A percentile compares a stretch with the other conserved stretches of the same genome.
These are phyloP conservation scores for Adenanthera pavonina DNA, from an alignment of 306 rosid species.

Conservation along the genomic window DNA sequence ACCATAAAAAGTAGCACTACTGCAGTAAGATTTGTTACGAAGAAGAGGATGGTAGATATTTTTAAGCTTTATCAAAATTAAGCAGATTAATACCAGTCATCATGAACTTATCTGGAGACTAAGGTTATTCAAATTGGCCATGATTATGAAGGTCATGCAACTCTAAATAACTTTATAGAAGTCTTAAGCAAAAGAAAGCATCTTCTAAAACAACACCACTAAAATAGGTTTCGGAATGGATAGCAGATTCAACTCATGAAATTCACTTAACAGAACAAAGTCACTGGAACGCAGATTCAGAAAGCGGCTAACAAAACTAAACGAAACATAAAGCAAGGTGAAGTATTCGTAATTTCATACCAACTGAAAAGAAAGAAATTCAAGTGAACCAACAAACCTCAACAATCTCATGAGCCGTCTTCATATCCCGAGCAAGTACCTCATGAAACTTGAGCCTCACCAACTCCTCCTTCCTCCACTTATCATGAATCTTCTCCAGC, in stretches of 20 bases:
- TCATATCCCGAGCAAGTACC: constrained; percentile 82
- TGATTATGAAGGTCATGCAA: background rate
- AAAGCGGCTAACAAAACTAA: background rate
- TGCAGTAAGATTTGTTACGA: background rate
- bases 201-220: background rate
- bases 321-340: constrained; percentile 4
- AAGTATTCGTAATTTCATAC: background rate
- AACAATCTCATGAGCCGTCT: constrained; percentile 82
- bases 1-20: background rate
- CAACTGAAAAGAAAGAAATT: background rate
- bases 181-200: background rate
- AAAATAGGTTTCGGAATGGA: background rate
- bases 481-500: constrained; percentile 73
- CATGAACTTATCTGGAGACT: background rate
- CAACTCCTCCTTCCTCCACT: constrained; percentile 81
- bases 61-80: background rate
- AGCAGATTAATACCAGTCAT: background rate
- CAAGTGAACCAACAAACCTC: constrained; percentile 59
- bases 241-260: background rate
- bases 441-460: constrained; percentile 94
- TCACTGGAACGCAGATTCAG: background rate
- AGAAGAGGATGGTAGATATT: background rate
- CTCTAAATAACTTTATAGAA: background rate
- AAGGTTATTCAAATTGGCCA: background rate
- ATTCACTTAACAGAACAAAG: constrained; percentile 4